These are phyloP conservation scores for Pseudogymnoascus sp. DNA, from an alignment of 2,329 filamentous ascomycete species.

Conservation along the genomic window DNA sequence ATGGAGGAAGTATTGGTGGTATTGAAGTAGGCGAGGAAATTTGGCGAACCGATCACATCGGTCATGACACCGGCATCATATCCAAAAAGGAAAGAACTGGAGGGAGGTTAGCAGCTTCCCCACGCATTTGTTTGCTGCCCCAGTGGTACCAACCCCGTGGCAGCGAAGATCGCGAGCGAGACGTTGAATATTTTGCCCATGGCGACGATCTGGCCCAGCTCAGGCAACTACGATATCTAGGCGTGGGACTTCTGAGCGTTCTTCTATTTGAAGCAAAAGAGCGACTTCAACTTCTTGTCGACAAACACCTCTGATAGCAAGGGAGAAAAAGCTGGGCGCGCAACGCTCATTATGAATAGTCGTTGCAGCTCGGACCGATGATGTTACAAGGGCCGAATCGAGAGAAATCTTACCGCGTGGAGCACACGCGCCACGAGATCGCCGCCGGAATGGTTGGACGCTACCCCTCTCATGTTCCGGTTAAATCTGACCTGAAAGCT, in stretches of 20 bases:
- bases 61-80: conserved; percentile 29
- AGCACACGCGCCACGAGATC: not conserved
- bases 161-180: conserved; percentile 33
- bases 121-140: not conserved
- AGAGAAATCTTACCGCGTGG: conserved; percentile 4
- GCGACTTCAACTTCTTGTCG: not conserved
- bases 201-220: conserved; percentile 1
- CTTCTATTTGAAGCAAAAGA: not conserved
- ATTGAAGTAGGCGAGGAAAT: conserved; percentile 26
- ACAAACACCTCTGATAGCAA: conserved; percentile 2
- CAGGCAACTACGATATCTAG: not conserved
- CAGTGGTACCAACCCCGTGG: conserved; percentile 25
- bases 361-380: not conserved
- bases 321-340: not conserved
- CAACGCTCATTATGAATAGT: conserved; percentile 3
- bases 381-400: not conserved
- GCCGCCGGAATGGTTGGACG: conserved; percentile 1
- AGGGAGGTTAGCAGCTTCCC: not conserved
- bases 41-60: conserved; percentile 22
- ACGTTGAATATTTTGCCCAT: conserved; percentile 37
- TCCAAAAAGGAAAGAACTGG: conserved; percentile 32
- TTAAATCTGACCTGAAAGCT: not conserved
- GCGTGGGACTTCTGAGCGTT: not conserved
- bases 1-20: conserved; percentile 25
- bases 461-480: conserved; percentile 5